Conservation (phyloP, 2,329 filamentous ascomycete species). For the Talaromyces sp. region DNA sequence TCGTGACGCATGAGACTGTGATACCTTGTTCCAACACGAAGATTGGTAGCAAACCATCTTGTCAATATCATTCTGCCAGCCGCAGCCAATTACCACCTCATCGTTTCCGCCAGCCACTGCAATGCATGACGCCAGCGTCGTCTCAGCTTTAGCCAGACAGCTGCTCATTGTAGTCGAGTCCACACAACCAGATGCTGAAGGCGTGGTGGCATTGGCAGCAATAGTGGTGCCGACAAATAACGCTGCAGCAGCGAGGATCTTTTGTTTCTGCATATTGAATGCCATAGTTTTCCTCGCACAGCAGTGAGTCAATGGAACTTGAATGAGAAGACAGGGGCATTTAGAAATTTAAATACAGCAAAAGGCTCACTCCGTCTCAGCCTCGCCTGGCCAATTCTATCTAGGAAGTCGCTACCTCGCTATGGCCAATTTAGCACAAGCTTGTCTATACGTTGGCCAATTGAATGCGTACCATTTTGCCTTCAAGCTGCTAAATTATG, state of each 20-base stretch:
- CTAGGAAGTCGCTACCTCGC: neutral
- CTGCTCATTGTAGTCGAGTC: slow-evolving; percentile 2
- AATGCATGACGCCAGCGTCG: neutral
- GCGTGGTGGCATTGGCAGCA: slow-evolving; percentile 1
- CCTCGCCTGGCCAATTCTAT: neutral
- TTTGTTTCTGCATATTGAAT: neutral
- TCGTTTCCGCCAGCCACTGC: neutral
- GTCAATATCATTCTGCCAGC: slow-evolving; percentile 23
- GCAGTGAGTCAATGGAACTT: neutral
- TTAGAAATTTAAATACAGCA: neutral
- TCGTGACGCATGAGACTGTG: neutral
- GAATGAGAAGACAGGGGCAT: neutral
- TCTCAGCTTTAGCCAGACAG: neutral
- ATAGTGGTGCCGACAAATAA: neutral
- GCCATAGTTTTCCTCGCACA: neutral
- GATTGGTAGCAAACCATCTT: slow-evolving; percentile 27
- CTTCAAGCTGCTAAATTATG: neutral
- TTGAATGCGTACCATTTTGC: neutral
- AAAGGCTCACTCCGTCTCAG: neutral
- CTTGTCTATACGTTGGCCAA: neutral
- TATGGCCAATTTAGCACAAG: neutral
- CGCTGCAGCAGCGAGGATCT: neutral
- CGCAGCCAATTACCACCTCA: neutral
- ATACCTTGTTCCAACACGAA: slow-evolving; percentile 35
- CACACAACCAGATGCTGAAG: slow-evolving; percentile 3